phyloP scores from a whole-genome alignment of 1,284 basidiomycete genomes.

The Irpex sp. region DNA sequence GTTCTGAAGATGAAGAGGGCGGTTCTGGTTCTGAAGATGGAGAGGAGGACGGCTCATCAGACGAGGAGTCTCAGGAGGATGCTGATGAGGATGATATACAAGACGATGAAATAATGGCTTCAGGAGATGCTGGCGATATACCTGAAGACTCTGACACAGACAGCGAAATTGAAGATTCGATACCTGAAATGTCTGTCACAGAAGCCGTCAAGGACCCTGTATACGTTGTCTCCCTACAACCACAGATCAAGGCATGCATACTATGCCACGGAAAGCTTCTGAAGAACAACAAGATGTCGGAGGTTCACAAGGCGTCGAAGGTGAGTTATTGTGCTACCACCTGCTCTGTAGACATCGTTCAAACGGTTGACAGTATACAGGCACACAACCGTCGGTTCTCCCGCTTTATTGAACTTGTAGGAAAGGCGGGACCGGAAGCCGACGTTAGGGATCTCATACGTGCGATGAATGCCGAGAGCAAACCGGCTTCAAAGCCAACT shows the following conservation, averaged over 20 bases:
- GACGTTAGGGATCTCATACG: constrained; percentile 49
- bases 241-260: constrained; percentile 57
- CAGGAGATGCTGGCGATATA: constrained; percentile 15
- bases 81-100: constrained; percentile 26
- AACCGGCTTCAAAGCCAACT: constrained; percentile 3
- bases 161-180: constrained; percentile 26
- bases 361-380: constrained; percentile 32
- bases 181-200: constrained; percentile 50
- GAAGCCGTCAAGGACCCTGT: constrained; percentile 64
- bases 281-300: constrained; percentile 60
- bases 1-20: constrained; percentile 40
- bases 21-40: constrained; percentile 28
- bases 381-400: constrained; percentile 58
- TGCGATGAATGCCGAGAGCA: constrained; percentile 20
- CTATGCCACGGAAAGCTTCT: constrained; percentile 74
- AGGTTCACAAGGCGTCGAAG: constrained; percentile 60
- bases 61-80: constrained; percentile 24
- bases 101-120: constrained; percentile 18
- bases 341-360: constrained; percentile 3
- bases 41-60: constrained; percentile 25
- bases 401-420: constrained; percentile 42
- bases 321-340: constrained; percentile 43
- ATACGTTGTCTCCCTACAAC: constrained; percentile 52
- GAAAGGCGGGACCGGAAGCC: constrained; percentile 33
- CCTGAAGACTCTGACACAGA: constrained; percentile 22